Evolutionary conservation across 2,329 filamentous ascomycete species (phyloP), one percentile per base, ranked within the genome.

Genomic region (Teratosphaeria viscida): DNA sequence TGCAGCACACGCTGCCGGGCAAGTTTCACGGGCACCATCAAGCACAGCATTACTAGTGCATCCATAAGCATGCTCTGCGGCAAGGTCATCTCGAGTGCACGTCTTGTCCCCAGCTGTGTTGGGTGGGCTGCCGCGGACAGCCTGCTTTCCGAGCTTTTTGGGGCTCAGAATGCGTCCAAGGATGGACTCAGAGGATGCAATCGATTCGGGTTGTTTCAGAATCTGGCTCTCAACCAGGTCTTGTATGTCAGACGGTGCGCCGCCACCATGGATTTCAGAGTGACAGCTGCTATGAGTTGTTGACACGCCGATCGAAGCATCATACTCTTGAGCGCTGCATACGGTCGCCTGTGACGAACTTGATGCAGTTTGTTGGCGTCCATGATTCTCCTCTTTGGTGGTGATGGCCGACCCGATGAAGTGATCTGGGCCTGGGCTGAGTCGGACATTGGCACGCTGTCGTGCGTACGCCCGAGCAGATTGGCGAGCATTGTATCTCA

Each of bases 341-440:
- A 61, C 11, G 12, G 60, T 57, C 19, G 66, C 64, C 55, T 61
- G 56, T 1, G 65, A 65, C 1, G 62, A 60, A n/a, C 57, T 58
- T 2, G 65, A 66, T 14, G 61, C 54, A 7, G 66, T 60, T 57
- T 62, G 56, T 43, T 60, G 47, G 34, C 65, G 57, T 49, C 59
- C 65, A 23, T 23, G n/a, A 58, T 64, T 65, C 16, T 65, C 60
- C n/a, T 65, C 55, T n/a, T 63, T 65, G 11, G 56, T 59, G 6
- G 65, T 62, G 53, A 63, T 62, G 27, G 61, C 56, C 11, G 58
- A 55, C 43, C 57, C 60, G 16, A 58, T 64, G 16, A 55, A 39
- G 10, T 56, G 60, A 34, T 58, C 60, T 49, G 66, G 63, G 7
- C 64, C 63, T 32, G 57, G 52, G 43, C 61, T 63, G 16, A 70